Conservation (phyloP, 2,329 filamentous ascomycete species). For the Thelonectria rubi region DNA sequence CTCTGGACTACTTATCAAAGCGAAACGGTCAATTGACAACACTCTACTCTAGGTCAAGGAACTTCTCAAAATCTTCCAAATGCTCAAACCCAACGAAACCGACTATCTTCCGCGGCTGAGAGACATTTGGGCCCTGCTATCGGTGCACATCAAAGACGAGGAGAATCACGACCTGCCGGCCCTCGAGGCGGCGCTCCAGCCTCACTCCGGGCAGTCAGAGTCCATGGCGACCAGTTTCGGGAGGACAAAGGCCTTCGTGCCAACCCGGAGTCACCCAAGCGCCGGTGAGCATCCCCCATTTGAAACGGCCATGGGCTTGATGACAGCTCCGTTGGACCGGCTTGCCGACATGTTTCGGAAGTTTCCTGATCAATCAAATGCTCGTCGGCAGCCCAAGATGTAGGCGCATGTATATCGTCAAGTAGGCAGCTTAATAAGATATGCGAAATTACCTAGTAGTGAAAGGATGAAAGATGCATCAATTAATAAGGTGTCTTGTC, state of each 20-base stretch:
- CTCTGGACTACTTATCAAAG: no score
- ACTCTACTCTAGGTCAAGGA: neutral
- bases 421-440: no score
- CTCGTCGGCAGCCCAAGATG: neutral
- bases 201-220: constrained; percentile 40
- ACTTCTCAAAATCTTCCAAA: neutral
- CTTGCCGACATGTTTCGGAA: constrained; percentile 63
- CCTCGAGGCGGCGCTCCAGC: neutral
- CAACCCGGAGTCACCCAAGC: constrained; percentile 60
- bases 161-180: neutral
- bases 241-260: constrained; percentile 63
- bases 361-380: constrained; percentile 51
- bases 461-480: no score
- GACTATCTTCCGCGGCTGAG: neutral
- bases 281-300: constrained; percentile 62
- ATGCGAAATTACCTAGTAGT: no score
- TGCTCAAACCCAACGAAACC: neutral
- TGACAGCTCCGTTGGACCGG: constrained; percentile 66
- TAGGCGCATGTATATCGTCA: no score
- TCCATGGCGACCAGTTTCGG: constrained; percentile 55
- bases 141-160: neutral
- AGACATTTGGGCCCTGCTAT: neutral
- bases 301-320: constrained; percentile 62
- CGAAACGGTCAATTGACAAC: no score
- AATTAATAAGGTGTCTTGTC: no score